A percentile compares a stretch with the other conserved stretches of the same genome.
These are phyloP conservation scores for Periglandula ipomoeae DNA, from an alignment of 2,329 filamentous ascomycete species.

Conservation along the genomic window DNA sequence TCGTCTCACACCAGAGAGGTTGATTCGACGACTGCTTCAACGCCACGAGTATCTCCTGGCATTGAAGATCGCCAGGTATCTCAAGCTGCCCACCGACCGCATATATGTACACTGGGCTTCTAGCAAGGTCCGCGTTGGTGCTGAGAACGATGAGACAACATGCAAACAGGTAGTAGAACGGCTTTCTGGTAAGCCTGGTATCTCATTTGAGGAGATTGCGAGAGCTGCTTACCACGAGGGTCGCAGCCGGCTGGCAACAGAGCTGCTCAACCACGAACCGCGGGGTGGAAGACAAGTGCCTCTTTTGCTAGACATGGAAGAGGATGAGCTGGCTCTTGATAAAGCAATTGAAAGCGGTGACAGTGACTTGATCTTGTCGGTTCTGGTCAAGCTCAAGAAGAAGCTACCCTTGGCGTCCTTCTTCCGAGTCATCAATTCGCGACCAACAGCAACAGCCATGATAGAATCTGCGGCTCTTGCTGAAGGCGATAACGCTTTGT, in stretches of 20 bases:
- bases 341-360: conserved; percentile 96
- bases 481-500: conserved; percentile 64
- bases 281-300: conserved; percentile 94
- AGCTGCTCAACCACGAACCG: conserved; percentile 87
- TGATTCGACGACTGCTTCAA: conserved; percentile 80
- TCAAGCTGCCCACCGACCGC: conserved; percentile 75
- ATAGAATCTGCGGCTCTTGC: conserved; percentile 72
- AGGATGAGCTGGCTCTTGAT: conserved; percentile 88
- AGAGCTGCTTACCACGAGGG: conserved; percentile 92
- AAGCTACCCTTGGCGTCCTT: conserved; percentile 86
- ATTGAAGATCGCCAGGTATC: conserved; percentile 76
- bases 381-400: conserved; percentile 78
- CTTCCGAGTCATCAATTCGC: conserved; percentile 81
- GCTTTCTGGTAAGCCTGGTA: conserved; percentile 77
- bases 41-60: conserved; percentile 87
- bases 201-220: conserved; percentile 93
- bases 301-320: conserved; percentile 85
- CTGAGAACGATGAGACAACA: conserved; percentile 79
- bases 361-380: conserved; percentile 84
- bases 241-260: conserved; percentile 75
- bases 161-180: conserved; percentile 81
- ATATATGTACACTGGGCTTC: conserved; percentile 98
- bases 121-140: conserved; percentile 79
- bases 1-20: conserved; percentile 76
- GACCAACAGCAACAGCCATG: conserved; percentile 78